These are phyloP conservation scores for Suillus lakei DNA, from an alignment of 768 basidiomycete genomes.

Conservation along the genomic window DNA sequence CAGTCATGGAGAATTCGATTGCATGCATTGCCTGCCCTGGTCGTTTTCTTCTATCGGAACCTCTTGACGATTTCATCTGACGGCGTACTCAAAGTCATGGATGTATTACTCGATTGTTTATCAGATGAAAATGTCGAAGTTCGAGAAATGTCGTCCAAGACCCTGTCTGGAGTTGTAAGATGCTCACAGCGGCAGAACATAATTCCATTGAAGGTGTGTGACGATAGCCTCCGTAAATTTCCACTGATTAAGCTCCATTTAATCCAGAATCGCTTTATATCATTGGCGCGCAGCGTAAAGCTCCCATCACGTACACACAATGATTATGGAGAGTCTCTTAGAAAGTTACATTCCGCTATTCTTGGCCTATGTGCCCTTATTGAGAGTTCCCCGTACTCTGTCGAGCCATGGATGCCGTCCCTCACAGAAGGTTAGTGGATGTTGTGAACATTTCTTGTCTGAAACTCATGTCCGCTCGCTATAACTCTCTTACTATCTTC, in stretches of 20 bases:
- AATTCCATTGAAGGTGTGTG: slow-evolving; percentile 74
- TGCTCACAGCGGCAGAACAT: slow-evolving; percentile 92
- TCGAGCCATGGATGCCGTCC: slow-evolving; percentile 91
- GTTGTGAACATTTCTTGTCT: not conserved
- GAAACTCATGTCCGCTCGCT: not conserved
- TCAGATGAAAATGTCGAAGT: slow-evolving; percentile 93
- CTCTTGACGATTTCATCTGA: slow-evolving; percentile 73
- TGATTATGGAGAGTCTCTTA: slow-evolving; percentile 71
- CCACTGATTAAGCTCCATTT: slow-evolving; percentile 8
- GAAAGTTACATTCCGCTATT: slow-evolving; percentile 85
- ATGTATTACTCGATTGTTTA: slow-evolving; percentile 82
- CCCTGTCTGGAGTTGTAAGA: slow-evolving; percentile 83
- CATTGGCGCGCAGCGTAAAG: slow-evolving; percentile 59
- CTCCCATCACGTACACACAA: slow-evolving; percentile 75
- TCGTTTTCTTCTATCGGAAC: slow-evolving; percentile 92
- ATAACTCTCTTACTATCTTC: slow-evolving; percentile 1
- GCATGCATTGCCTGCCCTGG: slow-evolving; percentile 85
- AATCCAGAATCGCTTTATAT: slow-evolving; percentile 77
- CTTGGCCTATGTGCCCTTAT: slow-evolving; percentile 93
- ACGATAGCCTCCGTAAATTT: not conserved
- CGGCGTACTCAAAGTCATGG: slow-evolving; percentile 75
- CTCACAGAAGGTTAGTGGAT: slow-evolving; percentile 68
- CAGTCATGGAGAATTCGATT: slow-evolving; percentile 92
- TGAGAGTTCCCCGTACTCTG: slow-evolving; percentile 94
- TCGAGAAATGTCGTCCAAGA: slow-evolving; percentile 87